Percentiles rank a stretch among this genome's conserved stretches.
These are phyloP conservation scores for Ceratocystis lukuohia DNA, from an alignment of 2,329 filamentous ascomycete genomes.

Conservation along the genomic window DNA sequence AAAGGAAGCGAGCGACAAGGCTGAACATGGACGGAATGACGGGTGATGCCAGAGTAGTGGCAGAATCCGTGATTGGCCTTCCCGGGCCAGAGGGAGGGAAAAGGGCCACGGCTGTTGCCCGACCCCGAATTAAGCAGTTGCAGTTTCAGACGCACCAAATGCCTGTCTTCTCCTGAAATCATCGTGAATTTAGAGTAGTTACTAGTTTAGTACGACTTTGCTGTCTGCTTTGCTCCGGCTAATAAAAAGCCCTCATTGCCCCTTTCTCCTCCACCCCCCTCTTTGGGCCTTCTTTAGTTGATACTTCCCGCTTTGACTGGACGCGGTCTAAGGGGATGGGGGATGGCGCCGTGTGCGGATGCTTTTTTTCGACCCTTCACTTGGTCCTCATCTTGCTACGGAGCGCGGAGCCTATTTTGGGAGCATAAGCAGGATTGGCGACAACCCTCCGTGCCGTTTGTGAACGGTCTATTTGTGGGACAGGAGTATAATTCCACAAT, in stretches of 20 bases:
- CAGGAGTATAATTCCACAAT: background rate
- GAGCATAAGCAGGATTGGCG: too few species aligned
- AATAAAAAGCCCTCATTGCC: background rate
- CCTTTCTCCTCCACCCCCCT: background rate
- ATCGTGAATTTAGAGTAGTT: background rate
- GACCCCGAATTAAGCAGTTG: background rate
- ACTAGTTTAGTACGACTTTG: background rate
- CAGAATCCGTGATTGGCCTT: background rate
- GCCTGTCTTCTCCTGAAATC: background rate
- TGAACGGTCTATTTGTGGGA: background rate
- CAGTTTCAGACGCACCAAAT: too few species aligned
- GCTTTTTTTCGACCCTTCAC: background rate
- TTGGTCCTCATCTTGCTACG: background rate
- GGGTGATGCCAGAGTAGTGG: background rate
- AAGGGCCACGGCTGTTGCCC: background rate
- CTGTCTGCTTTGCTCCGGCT: background rate
- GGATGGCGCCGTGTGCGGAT: background rate
- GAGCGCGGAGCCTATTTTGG: background rate
- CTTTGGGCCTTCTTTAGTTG: background rate
- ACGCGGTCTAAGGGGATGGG: background rate
- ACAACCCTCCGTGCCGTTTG: too few species aligned
- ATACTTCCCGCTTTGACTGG: background rate
- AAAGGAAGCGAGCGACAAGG: background rate
- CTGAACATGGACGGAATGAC: background rate
- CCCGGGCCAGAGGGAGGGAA: background rate